Evolutionary conservation across 129 eudicot genomes (phyloP).

Genomic region (Helianthus annuus): DNA sequence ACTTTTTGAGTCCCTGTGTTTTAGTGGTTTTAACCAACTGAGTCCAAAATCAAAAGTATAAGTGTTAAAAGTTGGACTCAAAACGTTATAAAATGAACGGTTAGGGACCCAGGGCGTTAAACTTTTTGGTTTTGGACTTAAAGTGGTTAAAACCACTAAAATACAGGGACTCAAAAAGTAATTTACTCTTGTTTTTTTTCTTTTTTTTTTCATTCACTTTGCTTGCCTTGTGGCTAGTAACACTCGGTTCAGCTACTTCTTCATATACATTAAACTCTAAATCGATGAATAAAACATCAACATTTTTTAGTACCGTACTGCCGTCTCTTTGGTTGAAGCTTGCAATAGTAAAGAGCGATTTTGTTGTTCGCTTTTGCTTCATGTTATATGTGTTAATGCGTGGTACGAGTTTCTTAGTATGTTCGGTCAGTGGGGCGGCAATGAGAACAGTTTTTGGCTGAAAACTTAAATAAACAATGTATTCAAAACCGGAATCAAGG

Average conservation of each 20-base stretch:
- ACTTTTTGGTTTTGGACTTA: too few species aligned
- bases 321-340: constrained; percentile 1
- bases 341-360: neutral
- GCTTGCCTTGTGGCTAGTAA: neutral
- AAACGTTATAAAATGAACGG: too few species aligned
- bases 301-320: neutral
- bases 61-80: too few species aligned
- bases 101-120: too few species aligned
- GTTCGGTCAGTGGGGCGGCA: neutral
- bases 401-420: neutral
- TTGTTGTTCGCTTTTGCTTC: constrained; percentile 11
- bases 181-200: neutral
- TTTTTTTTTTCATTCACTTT: neutral
- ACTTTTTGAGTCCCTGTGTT: too few species aligned
- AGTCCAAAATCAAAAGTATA: too few species aligned
- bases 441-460: neutral
- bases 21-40: too few species aligned
- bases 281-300: neutral
- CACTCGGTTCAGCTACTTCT: neutral
- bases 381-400: neutral
- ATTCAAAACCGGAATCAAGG: neutral
- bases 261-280: too few species aligned
- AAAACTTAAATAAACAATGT: neutral
- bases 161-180: too few species aligned
- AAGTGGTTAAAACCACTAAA: too few species aligned